A percentile compares a stretch with the other conserved stretches of the same genome.
These are phyloP conservation scores for Penicillium palitans DNA, from an alignment of 2,329 filamentous ascomycete genomes.

Conservation along the genomic window DNA sequence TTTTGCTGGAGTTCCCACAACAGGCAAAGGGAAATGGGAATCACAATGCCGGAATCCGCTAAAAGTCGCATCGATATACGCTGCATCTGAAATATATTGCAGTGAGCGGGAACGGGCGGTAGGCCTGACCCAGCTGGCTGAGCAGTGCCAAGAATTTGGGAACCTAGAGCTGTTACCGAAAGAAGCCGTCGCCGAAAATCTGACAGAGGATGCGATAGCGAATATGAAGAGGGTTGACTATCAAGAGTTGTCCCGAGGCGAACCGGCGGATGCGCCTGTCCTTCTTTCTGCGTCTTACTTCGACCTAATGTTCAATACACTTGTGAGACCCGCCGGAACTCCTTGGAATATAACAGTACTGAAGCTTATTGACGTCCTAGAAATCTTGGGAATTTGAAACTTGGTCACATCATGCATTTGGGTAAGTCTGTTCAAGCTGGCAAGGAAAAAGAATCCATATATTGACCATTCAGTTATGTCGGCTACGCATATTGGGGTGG, in stretches of 20 bases:
- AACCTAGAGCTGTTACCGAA: constrained; percentile 29
- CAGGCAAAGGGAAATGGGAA: constrained; percentile 23
- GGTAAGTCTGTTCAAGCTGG: constrained; percentile 29
- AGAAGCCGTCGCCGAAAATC: constrained; percentile 31
- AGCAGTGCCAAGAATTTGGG: constrained; percentile 27
- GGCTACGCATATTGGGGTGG: constrained; percentile 45
- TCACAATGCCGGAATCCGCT: constrained; percentile 36
- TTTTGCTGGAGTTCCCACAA: constrained; percentile 26
- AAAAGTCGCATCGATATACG: constrained; percentile 39
- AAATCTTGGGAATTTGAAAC: constrained; percentile 35
- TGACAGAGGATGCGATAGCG: constrained; percentile 37
- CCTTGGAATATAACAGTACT: neutral
- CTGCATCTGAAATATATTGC: constrained; percentile 37
- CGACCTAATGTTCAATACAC: constrained; percentile 32
- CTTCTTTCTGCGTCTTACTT: constrained; percentile 37
- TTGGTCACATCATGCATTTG: constrained; percentile 40
- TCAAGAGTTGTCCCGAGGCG: constrained; percentile 26
- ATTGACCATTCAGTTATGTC: constrained; percentile 19
- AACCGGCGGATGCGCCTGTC: constrained; percentile 28
- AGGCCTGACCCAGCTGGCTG: constrained; percentile 26
- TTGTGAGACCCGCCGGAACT: constrained; percentile 27
- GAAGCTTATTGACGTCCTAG: constrained; percentile 17
- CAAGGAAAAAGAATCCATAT: too few relatives aligned
- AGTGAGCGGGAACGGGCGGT: constrained; percentile 23
- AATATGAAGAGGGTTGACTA: constrained; percentile 37